These are phyloP conservation scores for Pichia nakasei DNA, from an alignment of 805 yeast genomes.

Conservation along the genomic window DNA sequence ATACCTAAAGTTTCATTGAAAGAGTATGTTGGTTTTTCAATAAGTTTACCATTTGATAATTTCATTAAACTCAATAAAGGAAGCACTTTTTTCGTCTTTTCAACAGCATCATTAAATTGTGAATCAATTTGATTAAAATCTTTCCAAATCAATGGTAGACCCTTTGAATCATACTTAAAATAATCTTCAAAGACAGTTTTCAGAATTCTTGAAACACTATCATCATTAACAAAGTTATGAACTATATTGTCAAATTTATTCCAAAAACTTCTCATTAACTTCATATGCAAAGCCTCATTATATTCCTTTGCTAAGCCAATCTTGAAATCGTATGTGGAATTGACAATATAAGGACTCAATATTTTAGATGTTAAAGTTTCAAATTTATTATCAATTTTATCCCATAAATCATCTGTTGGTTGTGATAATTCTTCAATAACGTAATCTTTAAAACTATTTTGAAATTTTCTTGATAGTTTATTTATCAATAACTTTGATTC, in stretches of 20 bases:
- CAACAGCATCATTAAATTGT: slow-evolving; percentile 52
- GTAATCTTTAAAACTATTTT: slow-evolving; percentile 40
- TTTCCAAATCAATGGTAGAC: slow-evolving; percentile 76
- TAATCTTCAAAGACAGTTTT: slow-evolving; percentile 74
- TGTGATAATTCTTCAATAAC: slow-evolving; percentile 38
- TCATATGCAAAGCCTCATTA: slow-evolving; percentile 32
- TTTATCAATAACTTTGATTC: slow-evolving; percentile 36
- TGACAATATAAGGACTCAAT: slow-evolving; percentile 10
- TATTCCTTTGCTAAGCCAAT: slow-evolving; percentile 45
- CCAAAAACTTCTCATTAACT: slow-evolving; percentile 59
- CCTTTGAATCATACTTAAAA: slow-evolving; percentile 76
- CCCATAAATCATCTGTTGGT: slow-evolving; percentile 56
- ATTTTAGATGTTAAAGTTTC: slow-evolving; percentile 12
- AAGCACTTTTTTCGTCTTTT: slow-evolving; percentile 44
- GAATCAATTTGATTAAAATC: slow-evolving; percentile 64
- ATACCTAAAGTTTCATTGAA: slow-evolving; percentile 29
- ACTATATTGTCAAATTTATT: slow-evolving; percentile 45
- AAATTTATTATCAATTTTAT: slow-evolving; percentile 40
- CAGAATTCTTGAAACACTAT: slow-evolving; percentile 53
- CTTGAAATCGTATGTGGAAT: slow-evolving; percentile 45
- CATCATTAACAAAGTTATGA: slow-evolving; percentile 57
- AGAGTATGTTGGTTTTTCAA: slow-evolving; percentile 24
- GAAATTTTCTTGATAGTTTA: slow-evolving; percentile 39
- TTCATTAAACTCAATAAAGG: slow-evolving; percentile 54
- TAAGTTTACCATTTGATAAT: slow-evolving; percentile 40